Conservation (phyloP, 164 flowering plant species). For the Vitis cinerea region DNA sequence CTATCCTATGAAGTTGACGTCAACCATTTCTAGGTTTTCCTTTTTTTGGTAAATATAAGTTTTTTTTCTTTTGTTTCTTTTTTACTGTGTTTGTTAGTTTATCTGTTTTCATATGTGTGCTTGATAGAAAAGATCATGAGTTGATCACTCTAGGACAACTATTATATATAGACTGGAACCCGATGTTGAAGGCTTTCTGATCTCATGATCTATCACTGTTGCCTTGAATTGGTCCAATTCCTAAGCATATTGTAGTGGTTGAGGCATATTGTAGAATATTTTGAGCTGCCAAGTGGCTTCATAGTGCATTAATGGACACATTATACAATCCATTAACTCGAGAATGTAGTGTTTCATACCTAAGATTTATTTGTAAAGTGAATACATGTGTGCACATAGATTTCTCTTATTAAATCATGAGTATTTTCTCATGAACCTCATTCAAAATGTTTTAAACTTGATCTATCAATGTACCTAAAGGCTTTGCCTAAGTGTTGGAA, state of each 20-base stretch:
- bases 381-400: too few species aligned
- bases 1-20: too few species aligned
- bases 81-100: not conserved
- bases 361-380: too few species aligned
- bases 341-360: constrained; percentile 53
- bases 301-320: constrained; percentile 79
- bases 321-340: constrained; percentile 90
- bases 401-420: too few species aligned
- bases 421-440: too few species aligned
- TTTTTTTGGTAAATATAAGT: not conserved
- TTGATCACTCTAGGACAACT: not conserved
- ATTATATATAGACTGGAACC: constrained; percentile 12
- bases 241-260: constrained; percentile 93
- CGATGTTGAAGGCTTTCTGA: constrained; percentile 37
- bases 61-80: not conserved
- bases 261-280: constrained; percentile 98
- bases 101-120: not conserved
- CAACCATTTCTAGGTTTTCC: too few species aligned
- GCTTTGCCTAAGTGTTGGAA: too few species aligned
- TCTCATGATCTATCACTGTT: constrained; percentile 49
- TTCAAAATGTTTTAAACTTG: too few species aligned
- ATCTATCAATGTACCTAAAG: too few species aligned
- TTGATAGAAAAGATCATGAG: not conserved
- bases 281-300: constrained; percentile 82
- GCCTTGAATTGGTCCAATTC: constrained; percentile 89